phyloP scores from a whole-genome alignment of 2,329 filamentous ascomycete genomes.

The Penicillium sp. region DNA sequence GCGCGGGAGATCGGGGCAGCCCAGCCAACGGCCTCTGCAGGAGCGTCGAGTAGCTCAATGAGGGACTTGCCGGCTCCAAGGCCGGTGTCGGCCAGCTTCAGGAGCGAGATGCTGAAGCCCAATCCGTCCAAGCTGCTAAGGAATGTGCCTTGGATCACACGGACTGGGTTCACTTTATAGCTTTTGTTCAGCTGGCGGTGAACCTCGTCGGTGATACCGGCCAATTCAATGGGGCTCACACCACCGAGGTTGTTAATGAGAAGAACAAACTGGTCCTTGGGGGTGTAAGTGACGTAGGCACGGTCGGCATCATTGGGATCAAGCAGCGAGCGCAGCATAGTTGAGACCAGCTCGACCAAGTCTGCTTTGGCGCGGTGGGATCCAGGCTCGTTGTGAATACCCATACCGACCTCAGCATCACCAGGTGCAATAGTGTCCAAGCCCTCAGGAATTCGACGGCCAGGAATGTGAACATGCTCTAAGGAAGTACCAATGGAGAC shows the following conservation, averaged over 20 bases:
- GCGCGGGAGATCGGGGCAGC: constrained; percentile 58
- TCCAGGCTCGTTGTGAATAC: constrained; percentile 68
- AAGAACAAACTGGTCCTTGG: constrained; percentile 62
- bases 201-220: constrained; percentile 68
- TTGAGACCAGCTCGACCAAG: constrained; percentile 54
- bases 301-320: constrained; percentile 64
- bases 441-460: constrained; percentile 60
- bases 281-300: constrained; percentile 59
- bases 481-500: constrained; percentile 84
- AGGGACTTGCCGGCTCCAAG: constrained; percentile 56
- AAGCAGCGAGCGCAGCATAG: constrained; percentile 66
- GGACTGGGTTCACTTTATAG: constrained; percentile 61
- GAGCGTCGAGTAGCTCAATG: constrained; percentile 67
- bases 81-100: constrained; percentile 63
- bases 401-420: constrained; percentile 71
- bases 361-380: constrained; percentile 53
- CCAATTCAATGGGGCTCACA: constrained; percentile 66
- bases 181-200: constrained; percentile 59
- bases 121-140: constrained; percentile 72
- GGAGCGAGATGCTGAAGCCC: constrained; percentile 68
- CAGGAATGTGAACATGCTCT: constrained; percentile 91
- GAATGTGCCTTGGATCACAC: constrained; percentile 66
- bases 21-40: constrained; percentile 69
- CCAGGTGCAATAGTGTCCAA: constrained; percentile 47
- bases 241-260: constrained; percentile 71